A percentile compares a stretch with the other conserved stretches of the same genome.
phyloP scores from a whole-genome alignment of 1,139 yeast species.

The Lodderomyces oxycetoniae region DNA sequence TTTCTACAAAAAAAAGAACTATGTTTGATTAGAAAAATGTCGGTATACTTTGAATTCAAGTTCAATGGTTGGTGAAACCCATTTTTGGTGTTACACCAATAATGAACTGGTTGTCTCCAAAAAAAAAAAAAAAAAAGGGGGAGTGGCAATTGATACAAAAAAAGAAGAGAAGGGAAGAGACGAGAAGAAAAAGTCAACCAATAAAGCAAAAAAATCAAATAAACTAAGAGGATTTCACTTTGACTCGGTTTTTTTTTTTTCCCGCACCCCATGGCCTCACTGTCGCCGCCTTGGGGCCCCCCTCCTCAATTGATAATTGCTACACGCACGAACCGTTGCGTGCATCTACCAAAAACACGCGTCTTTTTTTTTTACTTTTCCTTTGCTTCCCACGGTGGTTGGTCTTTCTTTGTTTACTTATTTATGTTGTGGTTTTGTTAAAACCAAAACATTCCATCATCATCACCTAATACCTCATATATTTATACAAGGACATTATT shows the following conservation, averaged over 20 bases:
- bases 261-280: neutral
- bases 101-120: neutral
- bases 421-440: constrained; percentile 4
- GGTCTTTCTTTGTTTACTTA: neutral
- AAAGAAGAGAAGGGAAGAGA: neutral
- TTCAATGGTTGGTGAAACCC: too few relatives aligned
- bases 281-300: neutral
- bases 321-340: neutral
- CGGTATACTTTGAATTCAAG: neutral
- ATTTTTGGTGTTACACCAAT: neutral
- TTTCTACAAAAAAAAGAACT: neutral
- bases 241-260: neutral
- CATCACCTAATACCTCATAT: too few relatives aligned
- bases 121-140: constrained; percentile 1
- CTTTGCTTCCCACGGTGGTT: neutral
- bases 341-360: neutral
- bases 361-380: neutral
- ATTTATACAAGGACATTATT: too few relatives aligned
- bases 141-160: neutral
- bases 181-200: neutral
- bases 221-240: neutral
- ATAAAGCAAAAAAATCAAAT: neutral
- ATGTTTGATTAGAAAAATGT: neutral
- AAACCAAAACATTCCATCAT: too few relatives aligned
- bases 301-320: neutral